A percentile compares a stretch with the other conserved stretches of the same genome.
Evolutionary conservation across 768 basidiomycete species (phyloP).

Genomic region (Suillus cothurnatus): DNA sequence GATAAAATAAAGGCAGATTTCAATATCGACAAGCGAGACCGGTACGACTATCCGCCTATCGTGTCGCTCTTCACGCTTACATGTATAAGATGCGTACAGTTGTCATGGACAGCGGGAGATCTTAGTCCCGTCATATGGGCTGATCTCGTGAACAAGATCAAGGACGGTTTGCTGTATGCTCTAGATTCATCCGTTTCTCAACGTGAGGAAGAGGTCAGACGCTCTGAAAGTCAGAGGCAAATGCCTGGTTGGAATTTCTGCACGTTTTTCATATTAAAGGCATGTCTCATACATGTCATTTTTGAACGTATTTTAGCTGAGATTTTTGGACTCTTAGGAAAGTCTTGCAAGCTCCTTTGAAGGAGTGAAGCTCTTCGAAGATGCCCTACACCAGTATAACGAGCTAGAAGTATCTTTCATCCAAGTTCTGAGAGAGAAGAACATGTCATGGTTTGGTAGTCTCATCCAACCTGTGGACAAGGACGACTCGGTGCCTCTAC

Average conservation of each 20-base stretch:
- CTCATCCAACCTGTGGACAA: slow-evolving; percentile 68
- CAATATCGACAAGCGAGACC: slow-evolving; percentile 84
- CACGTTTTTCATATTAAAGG: slow-evolving; percentile 95
- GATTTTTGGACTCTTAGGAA: slow-evolving; percentile 59
- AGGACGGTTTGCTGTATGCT: slow-evolving; percentile 83
- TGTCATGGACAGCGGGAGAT: slow-evolving; percentile 71
- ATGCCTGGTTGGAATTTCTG: slow-evolving; percentile 99
- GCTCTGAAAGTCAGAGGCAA: slow-evolving; percentile 85
- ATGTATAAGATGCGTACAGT: slow-evolving; percentile 71
- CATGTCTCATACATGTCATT: slow-evolving; percentile 33
- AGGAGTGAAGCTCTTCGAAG: slow-evolving; percentile 86
- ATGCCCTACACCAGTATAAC: slow-evolving; percentile 85
- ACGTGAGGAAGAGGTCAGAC: slow-evolving; percentile 87
- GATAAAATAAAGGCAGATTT: slow-evolving; percentile 94
- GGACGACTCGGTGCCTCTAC: slow-evolving; percentile 81
- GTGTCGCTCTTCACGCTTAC: slow-evolving; percentile 8
- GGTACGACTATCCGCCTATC: slow-evolving; percentile 43
- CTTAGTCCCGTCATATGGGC: slow-evolving; percentile 85
- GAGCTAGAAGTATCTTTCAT: slow-evolving; percentile 89
- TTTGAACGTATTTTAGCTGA: neutral
- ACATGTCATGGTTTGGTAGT: slow-evolving; percentile 90
- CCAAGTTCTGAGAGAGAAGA: slow-evolving; percentile 73
- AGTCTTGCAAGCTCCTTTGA: slow-evolving; percentile 91
- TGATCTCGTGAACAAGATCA: slow-evolving; percentile 85
- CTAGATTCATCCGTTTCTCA: slow-evolving; percentile 79